These are phyloP conservation scores for Pelargonium cotyledonis DNA, from an alignment of 441 rosid genomes.

Conservation along the genomic window DNA sequence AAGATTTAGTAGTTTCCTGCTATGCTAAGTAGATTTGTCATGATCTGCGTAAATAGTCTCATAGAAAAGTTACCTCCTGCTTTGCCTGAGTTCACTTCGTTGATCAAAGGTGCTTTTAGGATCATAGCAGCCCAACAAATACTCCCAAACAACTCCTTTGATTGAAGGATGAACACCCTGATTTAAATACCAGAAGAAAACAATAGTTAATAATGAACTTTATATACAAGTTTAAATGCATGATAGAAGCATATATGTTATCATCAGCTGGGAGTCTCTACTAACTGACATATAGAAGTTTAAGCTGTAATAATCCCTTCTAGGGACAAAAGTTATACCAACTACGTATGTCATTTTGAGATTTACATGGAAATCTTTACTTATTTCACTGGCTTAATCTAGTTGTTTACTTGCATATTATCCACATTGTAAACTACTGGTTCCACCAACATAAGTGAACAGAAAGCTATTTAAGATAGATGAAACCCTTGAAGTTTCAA, in stretches of 20 bases:
- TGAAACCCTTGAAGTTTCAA: background rate
- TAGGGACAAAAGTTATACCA: background rate
- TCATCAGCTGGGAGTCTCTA: no score
- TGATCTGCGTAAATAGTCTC: background rate
- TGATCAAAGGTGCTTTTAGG: slow-evolving; percentile 80
- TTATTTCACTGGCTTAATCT: background rate
- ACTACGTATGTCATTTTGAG: background rate
- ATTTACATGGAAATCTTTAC: background rate
- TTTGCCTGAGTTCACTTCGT: slow-evolving; percentile 50
- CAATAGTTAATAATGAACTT: background rate
- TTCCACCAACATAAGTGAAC: background rate
- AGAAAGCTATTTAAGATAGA: background rate
- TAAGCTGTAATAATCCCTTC: no score
- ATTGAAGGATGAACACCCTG: slow-evolving; percentile 93
- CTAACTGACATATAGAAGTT: no score
- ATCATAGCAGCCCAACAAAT: slow-evolving; percentile 82
- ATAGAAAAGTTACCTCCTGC: slow-evolving; percentile 47
- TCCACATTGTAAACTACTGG: background rate
- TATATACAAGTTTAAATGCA: background rate
- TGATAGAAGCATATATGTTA: background rate
- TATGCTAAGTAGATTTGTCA: background rate
- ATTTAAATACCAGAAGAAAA: slow-evolving; percentile 16
- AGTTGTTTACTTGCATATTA: background rate
- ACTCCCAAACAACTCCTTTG: slow-evolving; percentile 89
- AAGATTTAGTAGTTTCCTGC: background rate